Evolutionary conservation across 2,329 filamentous ascomycete species (phyloP).

Genomic region (Bimuria novae-zelandiae): DNA sequence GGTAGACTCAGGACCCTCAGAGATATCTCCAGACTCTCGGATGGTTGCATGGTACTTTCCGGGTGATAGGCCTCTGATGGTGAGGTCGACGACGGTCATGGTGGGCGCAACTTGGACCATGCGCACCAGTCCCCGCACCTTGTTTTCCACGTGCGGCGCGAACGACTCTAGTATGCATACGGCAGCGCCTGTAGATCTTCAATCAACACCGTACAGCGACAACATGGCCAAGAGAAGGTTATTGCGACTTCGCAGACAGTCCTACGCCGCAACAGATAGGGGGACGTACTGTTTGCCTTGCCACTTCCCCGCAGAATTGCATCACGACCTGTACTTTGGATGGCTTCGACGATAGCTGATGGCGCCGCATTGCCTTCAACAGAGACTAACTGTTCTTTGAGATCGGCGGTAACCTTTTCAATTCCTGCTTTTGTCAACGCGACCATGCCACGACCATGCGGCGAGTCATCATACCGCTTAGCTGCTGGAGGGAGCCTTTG

Average conservation of each 20-base stretch:
- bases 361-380: slow-evolving; percentile 90
- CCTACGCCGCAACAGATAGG: slow-evolving; percentile 1
- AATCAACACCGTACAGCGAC: slow-evolving; percentile 18
- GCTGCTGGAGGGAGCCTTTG: slow-evolving; percentile 74
- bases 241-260: slow-evolving; percentile 12
- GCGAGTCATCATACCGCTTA: slow-evolving; percentile 60
- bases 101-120: slow-evolving; percentile 88
- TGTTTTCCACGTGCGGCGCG: slow-evolving; percentile 61
- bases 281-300: slow-evolving; percentile 73
- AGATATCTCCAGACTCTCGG: slow-evolving; percentile 85
- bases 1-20: slow-evolving; percentile 77
- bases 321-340: slow-evolving; percentile 88
- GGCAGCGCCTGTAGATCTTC: slow-evolving; percentile 64
- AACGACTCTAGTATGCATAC: slow-evolving; percentile 96
- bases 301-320: slow-evolving; percentile 92
- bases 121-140: slow-evolving; percentile 83
- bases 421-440: slow-evolving; percentile 63
- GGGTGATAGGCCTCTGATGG: slow-evolving; percentile 77
- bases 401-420: slow-evolving; percentile 77
- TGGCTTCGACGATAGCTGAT: slow-evolving; percentile 84
- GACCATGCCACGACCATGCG: neutral
- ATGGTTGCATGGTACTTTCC: slow-evolving; percentile 85
- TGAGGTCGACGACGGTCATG: slow-evolving; percentile 84
- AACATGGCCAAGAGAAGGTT: slow-evolving; percentile 13
- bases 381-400: slow-evolving; percentile 81